Base-by-base conservation (phyloP, 2,329 filamentous ascomycete species). In the Stylonectria norvegica region DNA sequence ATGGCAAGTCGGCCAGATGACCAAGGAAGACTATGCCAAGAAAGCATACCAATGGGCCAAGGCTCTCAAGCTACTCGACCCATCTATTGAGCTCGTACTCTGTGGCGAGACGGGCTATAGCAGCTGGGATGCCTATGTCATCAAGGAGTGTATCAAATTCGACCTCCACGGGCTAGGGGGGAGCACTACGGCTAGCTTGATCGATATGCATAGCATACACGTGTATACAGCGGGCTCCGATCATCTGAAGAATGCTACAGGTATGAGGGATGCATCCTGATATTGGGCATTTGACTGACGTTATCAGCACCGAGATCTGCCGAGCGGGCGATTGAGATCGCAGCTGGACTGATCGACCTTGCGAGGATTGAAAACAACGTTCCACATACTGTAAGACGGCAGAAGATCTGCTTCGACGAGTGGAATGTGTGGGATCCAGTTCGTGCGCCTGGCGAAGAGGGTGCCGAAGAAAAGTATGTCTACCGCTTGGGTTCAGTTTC, bases 391-490 rank as follows among this genome's bases (percentile, higher is more conserved):
- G 76, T 82, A n/a, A 75, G 77, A 4, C 69, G 75, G 4, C 83
- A 79, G 33, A 83, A 75, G 36, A 87, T 90, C 59, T 89, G 85
- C 70, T 89, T 89, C 58, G 86, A 90, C 59, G 85, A 89, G 63
- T 89, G 86, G 86, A 90, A 89, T 60, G 85, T 89, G 7, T 90
- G 85, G 85, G 84, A 88, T 53, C 83, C 84, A 1, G 70, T 73
- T 38, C 77, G 85, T 7, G 85, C 85, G 0, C 83, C 83, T 0
- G 86, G 86, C 12, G 79, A 85, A 53, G 62, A 76, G 45, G 86
- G 86, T 12, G 86, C 82, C 5, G 85, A 89, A 63, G 85, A 89
- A 59, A 68, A 64, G 53, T 56, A 36, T 10, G 40, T 38, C 12
- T 18, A 3, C 29, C 30, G 3, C 27, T 29, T 15, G 11, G 16